A percentile compares a stretch with the other conserved stretches of the same genome.
phyloP scores from a whole-genome alignment of 202 grass and related monocot species.

The Panicum hallii region DNA sequence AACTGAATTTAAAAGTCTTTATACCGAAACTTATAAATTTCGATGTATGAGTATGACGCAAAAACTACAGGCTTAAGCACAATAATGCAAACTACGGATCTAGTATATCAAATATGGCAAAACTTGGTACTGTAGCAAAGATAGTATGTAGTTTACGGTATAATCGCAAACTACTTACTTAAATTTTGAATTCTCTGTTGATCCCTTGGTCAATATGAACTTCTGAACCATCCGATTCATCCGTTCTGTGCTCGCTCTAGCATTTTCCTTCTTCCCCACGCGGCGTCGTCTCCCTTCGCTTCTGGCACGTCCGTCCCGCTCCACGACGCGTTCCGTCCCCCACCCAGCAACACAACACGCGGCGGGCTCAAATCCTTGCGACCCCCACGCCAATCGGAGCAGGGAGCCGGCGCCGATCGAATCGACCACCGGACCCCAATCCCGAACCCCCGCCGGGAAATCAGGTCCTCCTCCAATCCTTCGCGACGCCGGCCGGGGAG shows the following conservation, averaged over 20 bases:
- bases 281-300: neutral
- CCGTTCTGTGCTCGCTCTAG: neutral
- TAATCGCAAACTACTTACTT: no score
- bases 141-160: no score
- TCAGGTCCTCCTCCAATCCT: neutral
- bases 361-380: conserved; percentile 39
- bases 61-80: no score
- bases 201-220: no score
- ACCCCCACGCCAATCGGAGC: conserved; percentile 28
- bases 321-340: neutral
- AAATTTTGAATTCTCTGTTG: no score
- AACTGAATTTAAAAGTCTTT: no score
- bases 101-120: no score
- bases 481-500: neutral
- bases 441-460: neutral
- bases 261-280: neutral
- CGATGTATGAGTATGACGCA: no score
- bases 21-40: no score
- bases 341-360: conserved; percentile 1
- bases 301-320: neutral
- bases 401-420: neutral
- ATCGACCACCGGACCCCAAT: neutral
- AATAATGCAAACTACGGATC: no score
- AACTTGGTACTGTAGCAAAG: no score
- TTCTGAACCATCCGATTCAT: neutral